Evolutionary conservation across 1,139 yeast species (phyloP).

Genomic region (Pneumocystis wakefieldiae): DNA sequence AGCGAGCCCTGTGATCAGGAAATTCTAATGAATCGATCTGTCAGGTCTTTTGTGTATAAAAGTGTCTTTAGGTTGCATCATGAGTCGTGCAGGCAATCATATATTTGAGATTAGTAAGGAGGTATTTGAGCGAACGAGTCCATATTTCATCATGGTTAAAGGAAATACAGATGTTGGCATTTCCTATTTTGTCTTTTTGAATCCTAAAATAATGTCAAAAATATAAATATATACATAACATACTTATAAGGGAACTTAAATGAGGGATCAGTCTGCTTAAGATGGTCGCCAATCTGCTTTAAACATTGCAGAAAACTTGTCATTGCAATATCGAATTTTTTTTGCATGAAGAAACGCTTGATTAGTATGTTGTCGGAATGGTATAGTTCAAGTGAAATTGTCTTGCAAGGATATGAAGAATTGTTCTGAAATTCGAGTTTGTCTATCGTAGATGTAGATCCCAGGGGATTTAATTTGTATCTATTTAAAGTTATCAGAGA

Average conservation of each 20-base stretch:
- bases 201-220: slow-evolving; percentile 20
- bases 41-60: neutral
- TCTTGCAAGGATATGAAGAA: slow-evolving; percentile 14
- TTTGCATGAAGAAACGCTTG: slow-evolving; percentile 54
- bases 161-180: slow-evolving; percentile 51
- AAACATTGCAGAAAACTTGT: slow-evolving; percentile 55
- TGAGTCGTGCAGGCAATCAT: slow-evolving; percentile 24
- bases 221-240: neutral
- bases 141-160: slow-evolving; percentile 51
- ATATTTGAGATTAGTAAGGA: slow-evolving; percentile 47
- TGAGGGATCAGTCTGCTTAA: slow-evolving; percentile 34
- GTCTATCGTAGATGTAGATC: slow-evolving; percentile 68
- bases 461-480: slow-evolving; percentile 65
- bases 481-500: neutral
- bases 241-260: slow-evolving; percentile 17
- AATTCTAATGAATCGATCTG: too few species aligned
- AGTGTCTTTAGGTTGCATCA: neutral
- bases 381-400: slow-evolving; percentile 33
- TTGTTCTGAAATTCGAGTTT: slow-evolving; percentile 31
- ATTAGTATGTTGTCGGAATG: slow-evolving; percentile 54
- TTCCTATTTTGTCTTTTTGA: slow-evolving; percentile 58
- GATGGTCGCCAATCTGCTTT: slow-evolving; percentile 38
- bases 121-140: slow-evolving; percentile 78
- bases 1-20: too few species aligned
- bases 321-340: slow-evolving; percentile 62